Conservation (phyloP, 75 land plant genomes). For the Ceratopteris richardii region DNA sequence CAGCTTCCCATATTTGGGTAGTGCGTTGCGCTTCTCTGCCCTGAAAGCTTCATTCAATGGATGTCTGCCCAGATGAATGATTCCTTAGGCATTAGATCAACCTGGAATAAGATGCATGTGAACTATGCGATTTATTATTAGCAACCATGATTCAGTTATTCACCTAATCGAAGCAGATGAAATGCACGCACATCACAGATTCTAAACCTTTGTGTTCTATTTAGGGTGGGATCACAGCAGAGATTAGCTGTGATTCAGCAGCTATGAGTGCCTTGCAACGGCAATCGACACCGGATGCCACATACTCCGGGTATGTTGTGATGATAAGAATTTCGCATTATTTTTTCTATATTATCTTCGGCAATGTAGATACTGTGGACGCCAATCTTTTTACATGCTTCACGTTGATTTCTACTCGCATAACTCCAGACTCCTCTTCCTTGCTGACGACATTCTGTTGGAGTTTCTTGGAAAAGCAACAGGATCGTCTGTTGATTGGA, state of each 20-base stretch:
- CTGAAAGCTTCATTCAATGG: too few relatives aligned
- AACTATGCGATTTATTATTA: too few relatives aligned
- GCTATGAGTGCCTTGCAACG: conserved; percentile 83
- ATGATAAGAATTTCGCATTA: neutral
- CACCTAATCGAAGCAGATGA: neutral
- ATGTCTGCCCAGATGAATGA: too few relatives aligned
- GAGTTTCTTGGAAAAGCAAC: conserved; percentile 95
- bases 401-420: too few relatives aligned
- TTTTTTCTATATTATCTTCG: neutral
- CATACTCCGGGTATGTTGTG: conserved; percentile 74
- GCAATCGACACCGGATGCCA: conserved; percentile 82
- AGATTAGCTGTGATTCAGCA: conserved; percentile 88
- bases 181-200: neutral
- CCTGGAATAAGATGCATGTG: too few relatives aligned
- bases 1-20: too few relatives aligned
- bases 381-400: too few relatives aligned
- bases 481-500: conserved; percentile 98
- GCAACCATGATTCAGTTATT: neutral
- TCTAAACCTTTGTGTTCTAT: neutral
- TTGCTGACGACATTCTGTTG: conserved; percentile 90
- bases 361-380: too few relatives aligned
- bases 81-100: too few relatives aligned
- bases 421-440: conserved; percentile 59
- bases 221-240: conserved; percentile 44
- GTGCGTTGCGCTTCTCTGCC: too few relatives aligned